A percentile compares a stretch with the other conserved stretches of the same genome.
Evolutionary conservation across 1,139 yeast species (phyloP).

Genomic region (Blastobotrys serpentis): DNA sequence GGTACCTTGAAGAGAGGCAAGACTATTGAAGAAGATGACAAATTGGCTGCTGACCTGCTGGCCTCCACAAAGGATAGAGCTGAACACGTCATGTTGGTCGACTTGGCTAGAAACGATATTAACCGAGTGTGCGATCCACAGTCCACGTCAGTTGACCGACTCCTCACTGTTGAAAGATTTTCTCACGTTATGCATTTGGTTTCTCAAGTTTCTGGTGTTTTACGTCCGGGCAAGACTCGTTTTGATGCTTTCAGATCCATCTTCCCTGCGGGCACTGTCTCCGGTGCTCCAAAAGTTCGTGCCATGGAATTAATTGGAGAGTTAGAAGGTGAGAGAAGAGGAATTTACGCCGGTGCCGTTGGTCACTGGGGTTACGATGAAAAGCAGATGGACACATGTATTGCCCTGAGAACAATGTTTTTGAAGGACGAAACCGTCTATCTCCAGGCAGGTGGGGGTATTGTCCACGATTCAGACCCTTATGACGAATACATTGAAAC

Average conservation of each 20-base stretch:
- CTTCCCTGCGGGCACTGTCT: conserved; percentile 98
- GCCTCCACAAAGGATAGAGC: conserved; percentile 90
- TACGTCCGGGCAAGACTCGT: conserved; percentile 78
- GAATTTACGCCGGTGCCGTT: conserved; percentile 98
- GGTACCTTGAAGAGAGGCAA: conserved; percentile 91
- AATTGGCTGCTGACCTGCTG: conserved; percentile 69
- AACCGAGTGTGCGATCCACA: conserved; percentile 90
- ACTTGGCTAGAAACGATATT: conserved; percentile 91
- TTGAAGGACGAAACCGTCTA: conserved; percentile 87
- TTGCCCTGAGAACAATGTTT: conserved; percentile 95
- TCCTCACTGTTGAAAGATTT: conserved; percentile 86
- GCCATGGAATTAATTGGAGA: conserved; percentile 95
- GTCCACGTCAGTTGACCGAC: conserved; percentile 80
- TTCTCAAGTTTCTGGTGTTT: conserved; percentile 88
- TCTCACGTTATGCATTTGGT: conserved; percentile 98
- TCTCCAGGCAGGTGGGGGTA: conserved; percentile 98
- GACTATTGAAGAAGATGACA: conserved; percentile 88
- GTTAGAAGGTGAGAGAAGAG: conserved; percentile 87
- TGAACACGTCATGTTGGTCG: conserved; percentile 97
- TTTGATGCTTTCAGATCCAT: conserved; percentile 96
- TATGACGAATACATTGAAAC: conserved; percentile 95
- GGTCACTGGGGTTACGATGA: conserved; percentile 98
- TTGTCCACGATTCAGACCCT: conserved; percentile 92
- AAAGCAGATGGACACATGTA: conserved; percentile 92
- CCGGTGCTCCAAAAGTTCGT: conserved; percentile 95